Conservation (phyloP, 2,329 filamentous ascomycete genomes). For the Arthrobotrys pseudoclavata region DNA sequence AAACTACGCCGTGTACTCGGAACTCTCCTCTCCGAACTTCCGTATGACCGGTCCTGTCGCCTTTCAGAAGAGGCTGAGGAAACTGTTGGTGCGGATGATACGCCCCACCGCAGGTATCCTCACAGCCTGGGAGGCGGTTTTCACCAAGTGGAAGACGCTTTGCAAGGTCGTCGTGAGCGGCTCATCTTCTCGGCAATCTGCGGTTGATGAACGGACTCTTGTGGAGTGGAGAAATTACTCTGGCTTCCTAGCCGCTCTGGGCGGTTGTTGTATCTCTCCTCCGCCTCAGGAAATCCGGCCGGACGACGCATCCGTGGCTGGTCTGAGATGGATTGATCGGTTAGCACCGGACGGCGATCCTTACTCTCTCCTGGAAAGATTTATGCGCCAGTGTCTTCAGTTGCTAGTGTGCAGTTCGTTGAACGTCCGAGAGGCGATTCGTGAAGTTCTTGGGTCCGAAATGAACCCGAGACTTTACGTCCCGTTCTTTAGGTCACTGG, state of each 20-base stretch:
- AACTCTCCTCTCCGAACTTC: slow-evolving; percentile 75
- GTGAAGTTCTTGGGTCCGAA: slow-evolving; percentile 77
- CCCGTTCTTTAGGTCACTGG: slow-evolving; percentile 75
- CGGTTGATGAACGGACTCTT: slow-evolving; percentile 72
- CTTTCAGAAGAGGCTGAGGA: slow-evolving; percentile 76
- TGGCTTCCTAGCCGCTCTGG: slow-evolving; percentile 77
- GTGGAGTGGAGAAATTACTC: slow-evolving; percentile 79
- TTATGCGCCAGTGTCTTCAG: slow-evolving; percentile 75
- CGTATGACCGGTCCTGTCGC: slow-evolving; percentile 78
- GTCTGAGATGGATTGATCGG: slow-evolving; percentile 76
- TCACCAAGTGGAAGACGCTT: slow-evolving; percentile 75
- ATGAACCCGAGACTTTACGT: slow-evolving; percentile 75
- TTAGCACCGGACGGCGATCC: slow-evolving; percentile 73
- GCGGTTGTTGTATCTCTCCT: slow-evolving; percentile 75
- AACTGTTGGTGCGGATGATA: slow-evolving; percentile 73
- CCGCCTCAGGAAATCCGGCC: slow-evolving; percentile 66
- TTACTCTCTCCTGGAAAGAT: slow-evolving; percentile 73
- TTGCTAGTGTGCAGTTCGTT: slow-evolving; percentile 76
- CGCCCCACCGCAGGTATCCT: slow-evolving; percentile 77
- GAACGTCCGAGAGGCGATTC: slow-evolving; percentile 76
- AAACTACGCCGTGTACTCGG: slow-evolving; percentile 74
- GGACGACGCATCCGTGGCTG: slow-evolving; percentile 73
- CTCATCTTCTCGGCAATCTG: slow-evolving; percentile 65
- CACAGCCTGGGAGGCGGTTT: slow-evolving; percentile 76
- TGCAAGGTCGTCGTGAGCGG: slow-evolving; percentile 72